Percentiles rank a stretch among this genome's conserved stretches.
phyloP scores from a whole-genome alignment of 2,329 filamentous ascomycete species.

The Epichloe elymi region DNA sequence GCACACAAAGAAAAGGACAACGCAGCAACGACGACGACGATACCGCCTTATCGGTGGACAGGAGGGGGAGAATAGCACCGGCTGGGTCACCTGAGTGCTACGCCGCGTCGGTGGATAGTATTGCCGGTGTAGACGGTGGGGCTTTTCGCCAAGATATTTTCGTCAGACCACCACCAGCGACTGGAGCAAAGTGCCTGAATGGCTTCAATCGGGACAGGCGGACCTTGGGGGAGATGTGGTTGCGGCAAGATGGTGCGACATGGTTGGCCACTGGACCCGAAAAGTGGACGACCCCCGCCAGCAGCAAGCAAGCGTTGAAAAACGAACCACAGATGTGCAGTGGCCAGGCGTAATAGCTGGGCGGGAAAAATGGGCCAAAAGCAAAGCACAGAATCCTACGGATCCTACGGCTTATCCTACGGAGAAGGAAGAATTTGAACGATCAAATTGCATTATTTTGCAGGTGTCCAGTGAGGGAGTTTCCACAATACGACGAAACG shows the following conservation, averaged over 20 bases:
- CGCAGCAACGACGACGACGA: slow-evolving; percentile 10
- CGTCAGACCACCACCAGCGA: background rate
- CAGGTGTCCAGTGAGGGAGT: too few relatives aligned
- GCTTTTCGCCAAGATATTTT: slow-evolving; percentile 7
- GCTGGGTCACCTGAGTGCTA: slow-evolving; percentile 12
- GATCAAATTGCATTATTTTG: background rate
- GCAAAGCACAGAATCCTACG: too few relatives aligned
- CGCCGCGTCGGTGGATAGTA: slow-evolving; percentile 16
- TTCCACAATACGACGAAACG: background rate
- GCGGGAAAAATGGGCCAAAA: too few relatives aligned
- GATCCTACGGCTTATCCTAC: too few relatives aligned
- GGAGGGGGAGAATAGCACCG: slow-evolving; percentile 5
- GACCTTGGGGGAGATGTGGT: slow-evolving; percentile 5
- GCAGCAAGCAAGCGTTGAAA: background rate
- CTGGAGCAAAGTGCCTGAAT: background rate
- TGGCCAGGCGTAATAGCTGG: too few relatives aligned
- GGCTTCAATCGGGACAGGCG: background rate
- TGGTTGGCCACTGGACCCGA: slow-evolving; percentile 1
- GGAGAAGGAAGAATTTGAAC: too few relatives aligned
- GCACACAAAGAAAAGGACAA: slow-evolving; percentile 10
- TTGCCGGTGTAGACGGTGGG: slow-evolving; percentile 17
- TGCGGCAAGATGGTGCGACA: background rate
- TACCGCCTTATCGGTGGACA: slow-evolving; percentile 3
- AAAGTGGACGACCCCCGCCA: slow-evolving; percentile 5
- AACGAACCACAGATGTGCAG: background rate